Evolutionary conservation across 306 rosid genomes (phyloP), one percentile per base, ranked within the genome.

Genomic region (Acacia acuminata): DNA sequence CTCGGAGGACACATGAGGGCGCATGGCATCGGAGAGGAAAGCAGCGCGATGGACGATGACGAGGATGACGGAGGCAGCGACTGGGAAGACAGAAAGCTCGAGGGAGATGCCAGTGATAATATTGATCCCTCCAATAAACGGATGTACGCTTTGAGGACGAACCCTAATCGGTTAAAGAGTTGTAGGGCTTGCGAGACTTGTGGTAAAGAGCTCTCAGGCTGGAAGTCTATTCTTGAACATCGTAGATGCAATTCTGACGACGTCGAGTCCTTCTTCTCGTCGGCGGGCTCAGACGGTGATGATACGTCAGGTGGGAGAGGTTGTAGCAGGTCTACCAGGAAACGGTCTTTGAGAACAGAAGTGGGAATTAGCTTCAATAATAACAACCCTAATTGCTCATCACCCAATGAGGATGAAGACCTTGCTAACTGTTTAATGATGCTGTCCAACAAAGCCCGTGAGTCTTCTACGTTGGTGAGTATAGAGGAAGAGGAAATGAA

Each of bases 1-100:
- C 58, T 96, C 0, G 99, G 99, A 45, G 99, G 98, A 7, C 99
- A 96, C 90, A 96, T 96, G 99, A 94, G 97, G 85, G 96, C 99
- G 0, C 99, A 96, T 58, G 99, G 99, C 38, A 94, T 94, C 15
- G 97, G 94, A 0, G 94, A 88, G 34, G 96, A 93, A 38, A 51
- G 78, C 0, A 79, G 83, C 3, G 88, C 82, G 11, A 73, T 91
- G 48, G 98, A 96, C 5, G 96, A 96, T 7, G 96, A 92, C 9
- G 94, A 92, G 7, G 94, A 92, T 1, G 94, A 92, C 55, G 88
- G 84, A 0, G 92, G 87, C 8, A 87, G 92, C 47, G 96, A 95
- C 72, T 91, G 97, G 99, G 98, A 92, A 75, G 93, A 90, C 3
- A 14, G 65, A 0, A 89, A 87, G 77, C 50, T 87, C 0, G 91